Conservation (phyloP, 1,284 basidiomycete species). For the Chiua sp. region DNA sequence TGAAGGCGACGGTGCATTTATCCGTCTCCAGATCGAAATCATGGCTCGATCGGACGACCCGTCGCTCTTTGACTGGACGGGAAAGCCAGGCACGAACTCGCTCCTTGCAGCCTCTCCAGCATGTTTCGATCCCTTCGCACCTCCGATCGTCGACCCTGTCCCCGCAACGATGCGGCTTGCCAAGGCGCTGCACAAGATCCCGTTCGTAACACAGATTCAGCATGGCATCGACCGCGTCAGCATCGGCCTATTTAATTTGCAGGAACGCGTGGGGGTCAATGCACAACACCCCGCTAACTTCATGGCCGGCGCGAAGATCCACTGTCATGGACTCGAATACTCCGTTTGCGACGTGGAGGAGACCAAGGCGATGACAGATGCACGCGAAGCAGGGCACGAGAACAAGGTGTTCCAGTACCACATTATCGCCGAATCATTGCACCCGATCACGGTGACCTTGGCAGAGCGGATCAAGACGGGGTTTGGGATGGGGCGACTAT, state of each 20-base stretch:
- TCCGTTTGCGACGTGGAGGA: slow-evolving; percentile 20
- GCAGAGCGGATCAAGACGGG: slow-evolving; percentile 25
- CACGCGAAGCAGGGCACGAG: not conserved
- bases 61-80: slow-evolving; percentile 29
- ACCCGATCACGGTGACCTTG: slow-evolving; percentile 25
- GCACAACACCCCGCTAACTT: slow-evolving; percentile 26
- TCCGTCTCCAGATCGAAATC: slow-evolving; percentile 27
- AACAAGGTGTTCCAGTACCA: slow-evolving; percentile 20
- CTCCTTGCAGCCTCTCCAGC: slow-evolving; percentile 19
- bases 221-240: slow-evolving; percentile 14
- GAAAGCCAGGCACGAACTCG: slow-evolving; percentile 15
- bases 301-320: slow-evolving; percentile 26
- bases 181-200: slow-evolving; percentile 12
- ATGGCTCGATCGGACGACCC: slow-evolving; percentile 26
- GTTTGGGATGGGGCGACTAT: slow-evolving; percentile 18
- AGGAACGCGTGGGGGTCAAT: slow-evolving; percentile 24
- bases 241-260: slow-evolving; percentile 25
- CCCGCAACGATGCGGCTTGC: slow-evolving; percentile 16
- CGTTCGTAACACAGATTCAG: slow-evolving; percentile 15
- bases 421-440: slow-evolving; percentile 21
- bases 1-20: slow-evolving; percentile 22
- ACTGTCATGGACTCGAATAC: slow-evolving; percentile 29
- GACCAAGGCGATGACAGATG: slow-evolving; percentile 17
- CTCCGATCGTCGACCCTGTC: slow-evolving; percentile 19
- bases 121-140: slow-evolving; percentile 27